phyloP scores from a whole-genome alignment of 2,329 filamentous ascomycete genomes.

The Ophiocordyceps robertsii region DNA sequence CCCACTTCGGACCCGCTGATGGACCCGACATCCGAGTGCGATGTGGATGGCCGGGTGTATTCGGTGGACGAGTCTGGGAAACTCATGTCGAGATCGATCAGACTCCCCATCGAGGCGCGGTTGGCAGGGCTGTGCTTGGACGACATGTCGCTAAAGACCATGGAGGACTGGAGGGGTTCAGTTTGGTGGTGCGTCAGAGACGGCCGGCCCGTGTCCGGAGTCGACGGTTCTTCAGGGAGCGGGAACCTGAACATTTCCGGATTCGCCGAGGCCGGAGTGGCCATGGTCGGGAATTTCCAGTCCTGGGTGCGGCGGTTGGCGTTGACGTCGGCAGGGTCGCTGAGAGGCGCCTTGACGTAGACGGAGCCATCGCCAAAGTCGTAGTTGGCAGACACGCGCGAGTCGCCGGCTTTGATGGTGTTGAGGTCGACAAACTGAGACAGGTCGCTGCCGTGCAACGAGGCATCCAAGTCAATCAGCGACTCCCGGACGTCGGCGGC shows the following conservation, averaged over 20 bases:
- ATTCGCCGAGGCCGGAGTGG: slow-evolving; percentile 35
- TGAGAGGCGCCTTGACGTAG: slow-evolving; percentile 37
- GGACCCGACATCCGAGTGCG: slow-evolving; percentile 44
- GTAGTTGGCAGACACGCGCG: slow-evolving; percentile 34
- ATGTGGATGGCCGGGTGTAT: slow-evolving; percentile 40
- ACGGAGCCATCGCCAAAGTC: slow-evolving; percentile 26
- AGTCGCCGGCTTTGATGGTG: slow-evolving; percentile 39
- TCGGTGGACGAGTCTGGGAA: slow-evolving; percentile 38
- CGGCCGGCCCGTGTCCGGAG: slow-evolving; percentile 23
- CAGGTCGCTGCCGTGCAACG: slow-evolving; percentile 39
- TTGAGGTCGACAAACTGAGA: slow-evolving; percentile 48
- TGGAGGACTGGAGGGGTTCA: slow-evolving; percentile 31
- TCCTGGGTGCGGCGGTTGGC: slow-evolving; percentile 37
- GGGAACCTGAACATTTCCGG: slow-evolving; percentile 39
- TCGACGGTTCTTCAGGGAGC: slow-evolving; percentile 20
- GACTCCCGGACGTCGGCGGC: slow-evolving; percentile 43
- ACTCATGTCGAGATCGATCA: slow-evolving; percentile 43
- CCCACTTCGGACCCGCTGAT: slow-evolving; percentile 42
- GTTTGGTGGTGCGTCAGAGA: slow-evolving; percentile 35
- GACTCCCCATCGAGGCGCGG: slow-evolving; percentile 28
- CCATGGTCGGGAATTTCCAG: slow-evolving; percentile 45
- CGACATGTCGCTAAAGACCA: slow-evolving; percentile 26
- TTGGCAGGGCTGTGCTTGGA: slow-evolving; percentile 19
- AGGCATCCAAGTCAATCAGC: slow-evolving; percentile 51
- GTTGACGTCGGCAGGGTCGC: slow-evolving; percentile 43